These are phyloP conservation scores for Mortierella sp. DNA, from an alignment of 371 early-diverging fungal species.

Conservation along the genomic window DNA sequence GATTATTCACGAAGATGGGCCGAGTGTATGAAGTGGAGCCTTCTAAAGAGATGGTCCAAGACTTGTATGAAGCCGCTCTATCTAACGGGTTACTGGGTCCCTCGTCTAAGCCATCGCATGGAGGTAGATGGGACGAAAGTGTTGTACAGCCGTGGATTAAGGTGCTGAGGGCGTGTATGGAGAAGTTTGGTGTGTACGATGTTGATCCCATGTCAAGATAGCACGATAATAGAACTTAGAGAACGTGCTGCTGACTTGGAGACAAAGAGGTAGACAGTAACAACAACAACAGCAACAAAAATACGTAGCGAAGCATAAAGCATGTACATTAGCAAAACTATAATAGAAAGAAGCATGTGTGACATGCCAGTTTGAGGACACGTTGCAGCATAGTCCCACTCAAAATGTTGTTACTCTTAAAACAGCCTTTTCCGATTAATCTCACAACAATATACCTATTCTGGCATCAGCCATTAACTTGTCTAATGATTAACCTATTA, in stretches of 20 bases:
- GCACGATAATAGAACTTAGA: neutral
- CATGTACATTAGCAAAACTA: neutral
- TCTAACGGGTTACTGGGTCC: slow-evolving; percentile 9
- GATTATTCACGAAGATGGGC: slow-evolving; percentile 40
- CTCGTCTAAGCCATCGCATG: neutral
- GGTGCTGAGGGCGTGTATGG: slow-evolving; percentile 17
- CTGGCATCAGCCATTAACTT: too few species aligned
- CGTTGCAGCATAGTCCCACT: too few species aligned
- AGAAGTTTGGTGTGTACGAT: slow-evolving; percentile 13
- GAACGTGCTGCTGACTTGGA: neutral
- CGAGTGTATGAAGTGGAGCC: slow-evolving; percentile 28
- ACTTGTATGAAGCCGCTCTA: slow-evolving; percentile 19
- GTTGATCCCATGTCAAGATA: neutral
- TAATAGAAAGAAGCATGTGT: too few species aligned
- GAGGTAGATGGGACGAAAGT: slow-evolving; percentile 13
- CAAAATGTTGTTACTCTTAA: too few species aligned
- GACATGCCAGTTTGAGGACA: too few species aligned
- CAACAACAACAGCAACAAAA: neutral
- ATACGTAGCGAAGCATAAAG: neutral
- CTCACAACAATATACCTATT: too few species aligned
- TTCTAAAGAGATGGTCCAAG: slow-evolving; percentile 30
- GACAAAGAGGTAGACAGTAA: neutral
- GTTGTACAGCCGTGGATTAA: slow-evolving; percentile 19
- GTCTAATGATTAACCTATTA: too few species aligned
- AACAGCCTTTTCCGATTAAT: too few species aligned